A percentile compares a stretch with the other conserved stretches of the same genome.
Evolutionary conservation across 2,329 filamentous ascomycete genomes (phyloP).

Genomic region (Aspergillus felis): DNA sequence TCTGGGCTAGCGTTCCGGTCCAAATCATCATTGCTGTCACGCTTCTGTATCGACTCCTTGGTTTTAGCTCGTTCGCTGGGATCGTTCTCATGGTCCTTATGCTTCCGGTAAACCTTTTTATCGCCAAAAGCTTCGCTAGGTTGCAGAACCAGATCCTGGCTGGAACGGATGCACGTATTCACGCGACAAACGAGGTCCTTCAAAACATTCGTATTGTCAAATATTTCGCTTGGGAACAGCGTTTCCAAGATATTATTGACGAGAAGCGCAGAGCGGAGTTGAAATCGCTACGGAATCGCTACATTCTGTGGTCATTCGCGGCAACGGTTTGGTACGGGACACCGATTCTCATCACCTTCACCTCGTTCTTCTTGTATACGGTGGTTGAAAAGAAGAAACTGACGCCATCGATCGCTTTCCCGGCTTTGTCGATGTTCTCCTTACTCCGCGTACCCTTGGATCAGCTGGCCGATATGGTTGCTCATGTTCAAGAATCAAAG

Average conservation of each 20-base stretch:
- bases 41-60: constrained; percentile 85
- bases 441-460: constrained; percentile 89
- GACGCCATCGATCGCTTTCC: constrained; percentile 90
- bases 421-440: constrained; percentile 91
- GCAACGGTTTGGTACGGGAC: constrained; percentile 97
- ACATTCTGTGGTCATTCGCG: constrained; percentile 85
- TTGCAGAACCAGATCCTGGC: constrained; percentile 89
- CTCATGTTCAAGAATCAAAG: constrained; percentile 94
- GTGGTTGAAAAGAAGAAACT: constrained; percentile 83
- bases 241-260: constrained; percentile 80
- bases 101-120: constrained; percentile 82
- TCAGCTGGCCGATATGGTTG: constrained; percentile 97
- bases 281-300: constrained; percentile 71
- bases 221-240: constrained; percentile 96
- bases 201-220: constrained; percentile 99
- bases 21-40: constrained; percentile 77
- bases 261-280: constrained; percentile 82
- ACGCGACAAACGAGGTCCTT: constrained; percentile 92
- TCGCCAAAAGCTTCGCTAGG: constrained; percentile 78
- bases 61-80: constrained; percentile 87
- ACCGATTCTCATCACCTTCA: constrained; percentile 90
- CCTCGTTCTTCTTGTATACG: constrained; percentile 93
- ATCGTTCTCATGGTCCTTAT: constrained; percentile 86
- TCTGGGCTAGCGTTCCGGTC: constrained; percentile 87
- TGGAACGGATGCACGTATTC: constrained; percentile 91